These are phyloP conservation scores for Diaporthe citriasiana DNA, from an alignment of 2,329 filamentous ascomycete genomes.

Conservation along the genomic window DNA sequence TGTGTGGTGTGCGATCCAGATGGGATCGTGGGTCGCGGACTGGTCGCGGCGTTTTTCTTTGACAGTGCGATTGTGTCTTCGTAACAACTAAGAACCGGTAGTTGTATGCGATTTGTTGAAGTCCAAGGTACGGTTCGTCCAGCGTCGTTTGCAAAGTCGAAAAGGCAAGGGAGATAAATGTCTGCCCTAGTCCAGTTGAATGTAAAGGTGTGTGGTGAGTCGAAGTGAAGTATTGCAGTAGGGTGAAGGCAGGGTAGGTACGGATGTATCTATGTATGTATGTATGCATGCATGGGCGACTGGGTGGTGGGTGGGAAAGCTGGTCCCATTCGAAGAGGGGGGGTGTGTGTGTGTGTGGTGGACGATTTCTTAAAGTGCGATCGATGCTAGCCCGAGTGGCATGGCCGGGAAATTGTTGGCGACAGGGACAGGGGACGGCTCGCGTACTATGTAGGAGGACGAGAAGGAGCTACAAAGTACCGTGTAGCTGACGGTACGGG, in stretches of 20 bases:
- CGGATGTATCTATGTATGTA: slow-evolving; percentile 32
- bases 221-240: slow-evolving; percentile 36
- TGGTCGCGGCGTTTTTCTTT: slow-evolving; percentile 18
- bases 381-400: slow-evolving; percentile 41
- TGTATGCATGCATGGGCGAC: slow-evolving; percentile 33
- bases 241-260: slow-evolving; percentile 25
- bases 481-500: slow-evolving; percentile 23
- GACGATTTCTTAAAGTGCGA: slow-evolving; percentile 42
- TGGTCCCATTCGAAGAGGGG: slow-evolving; percentile 36
- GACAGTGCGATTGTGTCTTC: background rate
- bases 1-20: background rate
- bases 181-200: slow-evolving; percentile 36
- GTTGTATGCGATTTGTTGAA: slow-evolving; percentile 30
- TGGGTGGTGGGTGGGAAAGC: slow-evolving; percentile 40
- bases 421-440: slow-evolving; percentile 39
- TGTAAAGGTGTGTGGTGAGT: slow-evolving; percentile 30
- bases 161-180: slow-evolving; percentile 17
- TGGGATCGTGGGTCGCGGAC: slow-evolving; percentile 32
- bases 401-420: slow-evolving; percentile 43
- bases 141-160: slow-evolving; percentile 39
- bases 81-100: slow-evolving; percentile 35
- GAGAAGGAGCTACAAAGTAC: slow-evolving; percentile 30
- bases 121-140: slow-evolving; percentile 39
- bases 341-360: slow-evolving; percentile 29
- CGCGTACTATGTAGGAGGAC: slow-evolving; percentile 17